Percentiles rank a stretch among this genome's conserved stretches.
phyloP scores from a whole-genome alignment of 495 filamentous ascomycete genomes.

The Pseudevernia furfuracea region DNA sequence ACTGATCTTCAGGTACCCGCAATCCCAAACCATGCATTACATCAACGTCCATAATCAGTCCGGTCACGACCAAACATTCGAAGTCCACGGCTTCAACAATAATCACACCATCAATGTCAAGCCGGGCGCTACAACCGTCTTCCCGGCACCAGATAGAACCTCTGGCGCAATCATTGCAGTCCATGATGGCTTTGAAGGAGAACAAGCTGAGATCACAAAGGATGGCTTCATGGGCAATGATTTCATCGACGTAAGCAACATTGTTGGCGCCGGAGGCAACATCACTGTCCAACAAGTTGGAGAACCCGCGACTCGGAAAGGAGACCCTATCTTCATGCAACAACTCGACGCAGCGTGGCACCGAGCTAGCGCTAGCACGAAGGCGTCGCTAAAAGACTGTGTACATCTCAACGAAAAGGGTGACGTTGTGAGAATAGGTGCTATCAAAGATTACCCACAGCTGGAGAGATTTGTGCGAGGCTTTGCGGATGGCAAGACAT shows the following conservation, averaged over 20 bases:
- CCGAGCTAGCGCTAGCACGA: constrained; percentile 27
- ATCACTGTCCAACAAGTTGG: constrained; percentile 38
- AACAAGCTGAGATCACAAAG: constrained; percentile 39
- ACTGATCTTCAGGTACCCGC: neutral
- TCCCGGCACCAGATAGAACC: constrained; percentile 31
- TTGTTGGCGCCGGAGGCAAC: constrained; percentile 37
- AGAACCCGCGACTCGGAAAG: constrained; percentile 33
- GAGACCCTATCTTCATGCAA: constrained; percentile 37
- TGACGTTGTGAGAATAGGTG: constrained; percentile 32
- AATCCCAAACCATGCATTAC: constrained; percentile 16
- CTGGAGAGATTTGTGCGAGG: constrained; percentile 34
- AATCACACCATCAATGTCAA: constrained; percentile 31
- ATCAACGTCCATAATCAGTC: constrained; percentile 32
- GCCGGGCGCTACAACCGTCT: constrained; percentile 23
- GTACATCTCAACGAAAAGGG: constrained; percentile 32
- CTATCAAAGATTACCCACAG: constrained; percentile 33
- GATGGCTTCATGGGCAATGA: constrained; percentile 34
- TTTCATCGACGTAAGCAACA: constrained; percentile 37
- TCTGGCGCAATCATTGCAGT: constrained; percentile 32
- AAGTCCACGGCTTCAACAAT: constrained; percentile 34
- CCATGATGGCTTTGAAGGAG: constrained; percentile 35
- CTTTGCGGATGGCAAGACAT: constrained; percentile 37
- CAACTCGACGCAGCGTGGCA: constrained; percentile 32
- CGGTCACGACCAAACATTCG: constrained; percentile 32
- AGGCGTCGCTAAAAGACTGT: constrained; percentile 28